These are phyloP conservation scores for Allomyces javanicus DNA, from an alignment of 192 early-diverging fungal genomes.

Conservation along the genomic window DNA sequence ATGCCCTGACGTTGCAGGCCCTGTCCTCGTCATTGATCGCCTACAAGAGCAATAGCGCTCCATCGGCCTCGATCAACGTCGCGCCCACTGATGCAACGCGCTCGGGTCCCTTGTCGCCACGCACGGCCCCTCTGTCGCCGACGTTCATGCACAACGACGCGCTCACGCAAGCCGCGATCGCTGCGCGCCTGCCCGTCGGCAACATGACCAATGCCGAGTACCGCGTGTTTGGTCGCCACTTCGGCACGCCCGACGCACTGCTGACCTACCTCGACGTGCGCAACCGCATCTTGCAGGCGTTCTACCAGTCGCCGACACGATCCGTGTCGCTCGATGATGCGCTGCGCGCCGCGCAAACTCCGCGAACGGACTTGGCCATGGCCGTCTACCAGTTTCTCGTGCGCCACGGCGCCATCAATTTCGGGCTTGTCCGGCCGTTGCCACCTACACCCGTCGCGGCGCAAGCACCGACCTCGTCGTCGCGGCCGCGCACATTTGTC, in stretches of 20 bases:
- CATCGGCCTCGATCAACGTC: no score
- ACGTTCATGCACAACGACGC: background rate
- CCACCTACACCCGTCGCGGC: slow-evolving; percentile 2
- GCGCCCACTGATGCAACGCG: no score
- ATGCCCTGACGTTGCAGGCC: background rate
- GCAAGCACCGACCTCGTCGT: background rate
- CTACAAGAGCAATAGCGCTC: no score
- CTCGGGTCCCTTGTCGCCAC: no score
- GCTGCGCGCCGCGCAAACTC: background rate
- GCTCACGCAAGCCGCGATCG: background rate
- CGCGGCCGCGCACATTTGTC: slow-evolving; percentile 8
- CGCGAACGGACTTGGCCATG: background rate
- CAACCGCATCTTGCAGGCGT: background rate
- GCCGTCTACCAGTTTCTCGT: slow-evolving; percentile 19
- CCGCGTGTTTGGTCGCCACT: background rate
- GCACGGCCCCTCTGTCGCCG: no score
- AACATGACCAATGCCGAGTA: background rate
- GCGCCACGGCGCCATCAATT: slow-evolving; percentile 27
- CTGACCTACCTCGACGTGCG: background rate
- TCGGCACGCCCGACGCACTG: background rate
- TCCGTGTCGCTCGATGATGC: background rate
- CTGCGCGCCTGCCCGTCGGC: background rate
- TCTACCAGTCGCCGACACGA: background rate
- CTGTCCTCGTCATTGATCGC: no score
- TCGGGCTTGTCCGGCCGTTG: slow-evolving; percentile 12